Conservation (phyloP, 2,329 filamentous ascomycete genomes). For the Corinectria fuckeliana region DNA sequence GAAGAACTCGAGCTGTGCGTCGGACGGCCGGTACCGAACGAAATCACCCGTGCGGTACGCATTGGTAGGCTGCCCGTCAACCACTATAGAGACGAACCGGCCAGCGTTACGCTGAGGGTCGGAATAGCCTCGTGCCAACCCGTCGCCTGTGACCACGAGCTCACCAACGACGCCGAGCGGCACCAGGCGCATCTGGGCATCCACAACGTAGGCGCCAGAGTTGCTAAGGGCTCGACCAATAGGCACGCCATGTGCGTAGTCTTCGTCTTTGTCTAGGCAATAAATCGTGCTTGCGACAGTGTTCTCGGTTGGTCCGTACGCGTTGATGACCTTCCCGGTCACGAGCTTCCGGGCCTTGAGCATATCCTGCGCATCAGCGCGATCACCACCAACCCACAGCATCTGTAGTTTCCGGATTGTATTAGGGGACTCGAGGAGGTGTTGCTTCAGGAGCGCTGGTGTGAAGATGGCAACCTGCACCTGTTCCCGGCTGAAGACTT, state of each 20-base stretch:
- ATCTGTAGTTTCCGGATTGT: neutral
- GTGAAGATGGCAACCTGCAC: conserved; percentile 20
- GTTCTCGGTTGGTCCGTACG: conserved; percentile 30
- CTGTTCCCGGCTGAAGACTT: conserved; percentile 14
- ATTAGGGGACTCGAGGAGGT: conserved; percentile 11
- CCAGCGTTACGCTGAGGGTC: neutral
- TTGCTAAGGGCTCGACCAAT: conserved; percentile 30
- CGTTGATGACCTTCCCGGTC: conserved; percentile 6
- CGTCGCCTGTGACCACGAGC: conserved; percentile 36
- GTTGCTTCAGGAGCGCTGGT: conserved; percentile 27
- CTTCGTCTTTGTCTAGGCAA: neutral
- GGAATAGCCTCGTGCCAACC: neutral
- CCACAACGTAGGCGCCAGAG: conserved; percentile 35
- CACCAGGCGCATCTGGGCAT: conserved; percentile 29
- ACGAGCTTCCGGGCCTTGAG: neutral
- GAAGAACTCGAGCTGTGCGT: conserved; percentile 20
- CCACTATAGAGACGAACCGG: neutral
- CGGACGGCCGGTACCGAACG: conserved; percentile 15
- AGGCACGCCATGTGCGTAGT: conserved; percentile 21
- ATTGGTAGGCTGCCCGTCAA: neutral
- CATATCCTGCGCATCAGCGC: conserved; percentile 12
- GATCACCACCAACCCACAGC: conserved; percentile 28
- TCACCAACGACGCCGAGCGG: conserved; percentile 38
- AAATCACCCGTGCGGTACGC: conserved; percentile 28
- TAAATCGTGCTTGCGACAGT: conserved; percentile 12